These are phyloP conservation scores for Manihot esculenta DNA, from an alignment of 441 rosid genomes.

Conservation along the genomic window DNA sequence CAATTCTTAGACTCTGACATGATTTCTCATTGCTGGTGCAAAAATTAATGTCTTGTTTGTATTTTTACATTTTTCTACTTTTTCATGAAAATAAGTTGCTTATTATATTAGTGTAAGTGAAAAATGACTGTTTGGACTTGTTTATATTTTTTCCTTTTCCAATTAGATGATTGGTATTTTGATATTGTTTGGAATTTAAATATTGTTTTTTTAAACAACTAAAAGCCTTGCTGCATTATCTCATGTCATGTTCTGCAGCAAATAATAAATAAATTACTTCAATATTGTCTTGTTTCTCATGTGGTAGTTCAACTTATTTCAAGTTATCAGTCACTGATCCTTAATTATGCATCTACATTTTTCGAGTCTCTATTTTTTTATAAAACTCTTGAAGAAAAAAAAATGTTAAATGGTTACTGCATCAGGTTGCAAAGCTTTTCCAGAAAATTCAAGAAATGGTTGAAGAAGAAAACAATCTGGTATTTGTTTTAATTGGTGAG, in stretches of 20 bases:
- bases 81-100: background rate
- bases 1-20: background rate
- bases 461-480: slow-evolving; percentile 95
- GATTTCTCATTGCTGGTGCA: background rate
- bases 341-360: no score
- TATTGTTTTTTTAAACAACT: background rate
- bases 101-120: background rate
- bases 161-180: background rate
- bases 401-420: background rate
- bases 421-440: slow-evolving; percentile 92
- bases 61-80: background rate
- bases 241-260: background rate
- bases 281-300: background rate
- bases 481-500: slow-evolving; percentile 98
- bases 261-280: background rate
- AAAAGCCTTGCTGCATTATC: background rate
- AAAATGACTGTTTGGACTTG: background rate
- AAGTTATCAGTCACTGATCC: background rate
- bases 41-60: background rate
- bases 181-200: no score
- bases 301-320: background rate
- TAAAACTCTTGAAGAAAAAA: background rate
- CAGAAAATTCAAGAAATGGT: slow-evolving; percentile 98
- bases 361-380: background rate
- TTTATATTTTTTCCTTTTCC: background rate